These are phyloP conservation scores for Bromus sterilis DNA, from an alignment of 176 grass and related monocot species.

Conservation along the genomic window DNA sequence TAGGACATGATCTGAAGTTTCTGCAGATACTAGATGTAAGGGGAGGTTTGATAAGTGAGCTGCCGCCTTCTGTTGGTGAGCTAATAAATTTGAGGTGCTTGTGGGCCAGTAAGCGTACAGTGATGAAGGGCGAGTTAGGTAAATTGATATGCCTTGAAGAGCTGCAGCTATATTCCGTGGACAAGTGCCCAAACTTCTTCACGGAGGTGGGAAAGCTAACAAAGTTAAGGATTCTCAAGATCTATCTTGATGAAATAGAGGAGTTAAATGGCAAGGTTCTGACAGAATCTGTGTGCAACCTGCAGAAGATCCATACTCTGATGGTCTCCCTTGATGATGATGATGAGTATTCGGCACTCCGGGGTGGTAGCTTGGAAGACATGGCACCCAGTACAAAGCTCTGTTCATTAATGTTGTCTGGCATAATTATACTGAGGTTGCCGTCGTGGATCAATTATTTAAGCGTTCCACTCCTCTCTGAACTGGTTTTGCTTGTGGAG, in stretches of 20 bases:
- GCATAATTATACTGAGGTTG: neutral
- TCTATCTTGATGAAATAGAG: neutral
- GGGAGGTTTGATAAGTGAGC: neutral
- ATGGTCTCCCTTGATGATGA: too few species aligned
- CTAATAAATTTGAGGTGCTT: neutral
- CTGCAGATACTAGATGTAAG: neutral
- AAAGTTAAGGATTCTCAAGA: neutral
- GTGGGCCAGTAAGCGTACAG: neutral
- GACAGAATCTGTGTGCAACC: neutral
- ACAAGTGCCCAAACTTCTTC: neutral
- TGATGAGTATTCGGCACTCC: neutral
- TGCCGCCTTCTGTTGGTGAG: neutral
- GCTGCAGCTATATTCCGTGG: neutral
- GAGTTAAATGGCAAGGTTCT: neutral
- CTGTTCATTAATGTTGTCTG: rapidly evolving
- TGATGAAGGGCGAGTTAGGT: neutral
- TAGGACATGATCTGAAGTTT: neutral
- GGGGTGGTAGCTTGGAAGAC: neutral
- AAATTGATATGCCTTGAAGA: neutral
- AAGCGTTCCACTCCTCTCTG: neutral
- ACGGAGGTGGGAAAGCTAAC: neutral
- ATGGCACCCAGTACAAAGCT: neutral
- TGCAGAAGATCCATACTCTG: neutral
- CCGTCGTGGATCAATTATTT: neutral
- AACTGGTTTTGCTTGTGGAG: neutral